These are phyloP conservation scores for Cyclotella baltica DNA, from an alignment of 108 stramenopile genomes.

Conservation along the genomic window DNA sequence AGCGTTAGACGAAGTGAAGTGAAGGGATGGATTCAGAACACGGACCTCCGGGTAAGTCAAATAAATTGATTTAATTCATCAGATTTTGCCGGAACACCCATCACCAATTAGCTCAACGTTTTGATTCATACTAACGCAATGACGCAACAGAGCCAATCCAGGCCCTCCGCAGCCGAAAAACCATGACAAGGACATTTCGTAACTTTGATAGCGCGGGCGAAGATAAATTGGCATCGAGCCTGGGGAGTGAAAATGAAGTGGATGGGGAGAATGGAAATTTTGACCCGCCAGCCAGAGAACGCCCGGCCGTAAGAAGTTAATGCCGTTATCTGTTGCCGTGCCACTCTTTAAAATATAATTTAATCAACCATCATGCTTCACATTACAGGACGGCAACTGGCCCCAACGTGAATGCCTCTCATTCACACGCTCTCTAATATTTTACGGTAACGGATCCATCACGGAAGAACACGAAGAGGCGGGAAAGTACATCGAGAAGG, in stretches of 20 bases:
- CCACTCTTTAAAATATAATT: neutral
- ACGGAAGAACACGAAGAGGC: conserved; percentile 83
- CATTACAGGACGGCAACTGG: conserved; percentile 48
- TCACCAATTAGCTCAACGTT: neutral
- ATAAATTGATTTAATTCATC: neutral
- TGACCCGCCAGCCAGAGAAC: conserved; percentile 86
- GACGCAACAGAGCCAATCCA: conserved; percentile 1
- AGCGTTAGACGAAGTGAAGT: neutral
- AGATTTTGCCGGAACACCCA: neutral
- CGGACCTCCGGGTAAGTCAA: conserved; percentile 7
- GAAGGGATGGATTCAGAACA: conserved; percentile 1
- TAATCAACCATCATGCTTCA: conserved; percentile 6
- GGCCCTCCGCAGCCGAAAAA: conserved; percentile 14
- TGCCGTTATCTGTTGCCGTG: neutral
- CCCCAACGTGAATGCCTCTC: conserved; percentile 76
- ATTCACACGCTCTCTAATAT: conserved; percentile 88
- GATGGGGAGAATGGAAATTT: conserved; percentile 4
- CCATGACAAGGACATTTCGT: conserved; percentile 17
- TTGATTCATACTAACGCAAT: neutral
- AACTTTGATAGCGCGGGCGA: conserved; percentile 24
- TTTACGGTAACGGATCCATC: conserved; percentile 87
- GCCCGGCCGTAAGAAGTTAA: conserved; percentile 57
- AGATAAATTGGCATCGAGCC: neutral
- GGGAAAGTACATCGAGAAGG: conserved; percentile 70
- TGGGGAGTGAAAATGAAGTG: conserved; percentile 1